A percentile compares a stretch with the other conserved stretches of the same genome.
phyloP scores from a whole-genome alignment of 2,329 filamentous ascomycete species.

The Beauveria sp. region DNA sequence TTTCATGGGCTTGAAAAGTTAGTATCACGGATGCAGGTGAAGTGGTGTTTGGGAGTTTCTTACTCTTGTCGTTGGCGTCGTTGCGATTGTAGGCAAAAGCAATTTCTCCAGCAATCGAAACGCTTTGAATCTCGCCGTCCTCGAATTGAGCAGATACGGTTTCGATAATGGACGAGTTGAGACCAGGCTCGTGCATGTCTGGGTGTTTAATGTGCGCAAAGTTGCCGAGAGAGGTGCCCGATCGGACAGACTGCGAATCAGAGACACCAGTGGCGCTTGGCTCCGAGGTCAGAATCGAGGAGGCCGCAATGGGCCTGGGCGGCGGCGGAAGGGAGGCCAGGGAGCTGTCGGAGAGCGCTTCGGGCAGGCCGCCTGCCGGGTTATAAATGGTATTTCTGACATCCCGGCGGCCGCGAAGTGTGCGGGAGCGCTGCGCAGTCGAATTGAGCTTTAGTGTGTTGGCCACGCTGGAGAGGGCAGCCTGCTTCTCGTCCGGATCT shows the following conservation, averaged over 20 bases:
- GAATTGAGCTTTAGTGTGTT: conserved; percentile 61
- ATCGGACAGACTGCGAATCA: conserved; percentile 87
- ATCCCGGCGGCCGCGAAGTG: conserved; percentile 79
- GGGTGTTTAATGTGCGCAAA: conserved; percentile 68
- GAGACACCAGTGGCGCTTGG: conserved; percentile 52
- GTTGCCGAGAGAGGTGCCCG: conserved; percentile 69
- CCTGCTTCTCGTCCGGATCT: conserved; percentile 64
- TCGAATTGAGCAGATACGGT: conserved; percentile 82
- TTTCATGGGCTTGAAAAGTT: conserved; percentile 43
- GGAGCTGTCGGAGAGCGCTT: conserved; percentile 26
- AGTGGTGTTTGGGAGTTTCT: conserved; percentile 15
- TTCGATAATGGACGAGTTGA: conserved; percentile 86
- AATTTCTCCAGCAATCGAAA: conserved; percentile 78
- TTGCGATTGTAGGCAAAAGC: conserved; percentile 70
- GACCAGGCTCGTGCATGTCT: conserved; percentile 68
- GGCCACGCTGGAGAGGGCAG: conserved; percentile 67
- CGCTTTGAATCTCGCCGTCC: conserved; percentile 60
- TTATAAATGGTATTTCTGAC: conserved; percentile 87
- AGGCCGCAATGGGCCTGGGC: conserved; percentile 36
- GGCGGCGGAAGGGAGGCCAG: conserved; percentile 16
- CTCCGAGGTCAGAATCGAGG: conserved; percentile 55
- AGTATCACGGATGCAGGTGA: not conserved
- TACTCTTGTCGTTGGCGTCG: conserved; percentile 41
- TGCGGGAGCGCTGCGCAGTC: conserved; percentile 63
- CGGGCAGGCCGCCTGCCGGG: conserved; percentile 36